phyloP scores from a whole-genome alignment of 768 basidiomycete species.

The Suillus subaureus region DNA sequence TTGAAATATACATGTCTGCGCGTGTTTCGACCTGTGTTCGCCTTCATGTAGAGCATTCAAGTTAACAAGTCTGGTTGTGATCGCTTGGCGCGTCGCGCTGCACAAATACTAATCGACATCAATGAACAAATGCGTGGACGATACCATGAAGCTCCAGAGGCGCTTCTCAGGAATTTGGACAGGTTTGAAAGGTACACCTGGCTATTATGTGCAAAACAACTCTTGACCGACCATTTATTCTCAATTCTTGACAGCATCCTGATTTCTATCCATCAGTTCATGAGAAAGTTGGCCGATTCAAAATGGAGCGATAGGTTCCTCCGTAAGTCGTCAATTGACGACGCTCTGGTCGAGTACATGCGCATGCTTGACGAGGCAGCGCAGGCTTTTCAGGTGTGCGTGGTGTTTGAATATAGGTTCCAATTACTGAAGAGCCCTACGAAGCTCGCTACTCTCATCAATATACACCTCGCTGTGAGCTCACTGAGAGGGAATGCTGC shows the following conservation, averaged over 20 bases:
- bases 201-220: background rate
- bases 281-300: constrained; percentile 39
- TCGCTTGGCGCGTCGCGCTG: constrained; percentile 42
- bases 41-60: constrained; percentile 28
- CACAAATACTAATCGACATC: constrained; percentile 44
- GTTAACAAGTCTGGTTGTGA: constrained; percentile 43
- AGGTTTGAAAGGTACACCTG: constrained; percentile 42
- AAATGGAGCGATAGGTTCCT: constrained; percentile 46
- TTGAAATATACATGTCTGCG: background rate
- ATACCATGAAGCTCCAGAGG: constrained; percentile 45
- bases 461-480: constrained; percentile 45
- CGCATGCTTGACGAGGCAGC: constrained; percentile 45
- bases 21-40: constrained; percentile 11
- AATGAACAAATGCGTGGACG: constrained; percentile 47
- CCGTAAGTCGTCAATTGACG: constrained; percentile 43
- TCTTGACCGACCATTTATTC: background rate
- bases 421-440: background rate
- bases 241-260: constrained; percentile 35
- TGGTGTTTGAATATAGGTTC: background rate
- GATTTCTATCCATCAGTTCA: constrained; percentile 40
- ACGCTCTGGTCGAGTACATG: constrained; percentile 37
- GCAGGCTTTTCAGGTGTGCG: constrained; percentile 47
- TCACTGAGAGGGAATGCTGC: constrained; percentile 11
- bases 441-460: constrained; percentile 49
- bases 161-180: constrained; percentile 41